Evolutionary conservation across 2,329 filamentous ascomycete species (phyloP).

Genomic region (Colletotrichum tabaci): DNA sequence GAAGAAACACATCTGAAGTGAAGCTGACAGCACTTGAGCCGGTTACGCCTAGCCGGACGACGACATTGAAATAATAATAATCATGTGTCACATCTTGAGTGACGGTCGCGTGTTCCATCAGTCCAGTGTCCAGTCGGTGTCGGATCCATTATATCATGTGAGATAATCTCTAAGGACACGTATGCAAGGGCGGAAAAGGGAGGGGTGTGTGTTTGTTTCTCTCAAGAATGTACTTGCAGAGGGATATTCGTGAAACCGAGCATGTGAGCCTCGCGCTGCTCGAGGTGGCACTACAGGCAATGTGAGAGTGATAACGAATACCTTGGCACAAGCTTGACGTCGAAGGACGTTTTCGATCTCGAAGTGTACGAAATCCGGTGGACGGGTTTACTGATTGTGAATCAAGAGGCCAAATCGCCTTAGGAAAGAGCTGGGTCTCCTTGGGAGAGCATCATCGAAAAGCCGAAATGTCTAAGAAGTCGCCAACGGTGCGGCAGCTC

Average conservation of each 20-base stretch:
- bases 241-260: background rate
- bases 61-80: constrained; percentile 2
- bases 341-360: background rate
- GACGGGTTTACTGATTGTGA: background rate
- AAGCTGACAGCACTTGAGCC: background rate
- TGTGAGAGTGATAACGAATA: background rate
- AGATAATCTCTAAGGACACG: background rate
- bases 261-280: background rate
- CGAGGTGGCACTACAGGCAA: background rate
- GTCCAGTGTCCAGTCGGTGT: background rate
- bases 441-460: background rate
- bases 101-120: background rate
- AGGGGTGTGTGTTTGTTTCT: background rate
- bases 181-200: too few species aligned
- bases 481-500: background rate
- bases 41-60: constrained; percentile 13
- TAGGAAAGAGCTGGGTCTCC: background rate
- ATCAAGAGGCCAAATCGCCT: background rate
- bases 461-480: too few species aligned
- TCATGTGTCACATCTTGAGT: constrained; percentile 19
- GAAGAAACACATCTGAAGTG: constrained; percentile 8
- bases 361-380: background rate
- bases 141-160: background rate
- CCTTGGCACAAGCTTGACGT: background rate
- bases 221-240: background rate